Evolutionary conservation across 2,329 filamentous ascomycete species (phyloP), one percentile per base, ranked within the genome.

Genomic region (Neonectria ditissima): DNA sequence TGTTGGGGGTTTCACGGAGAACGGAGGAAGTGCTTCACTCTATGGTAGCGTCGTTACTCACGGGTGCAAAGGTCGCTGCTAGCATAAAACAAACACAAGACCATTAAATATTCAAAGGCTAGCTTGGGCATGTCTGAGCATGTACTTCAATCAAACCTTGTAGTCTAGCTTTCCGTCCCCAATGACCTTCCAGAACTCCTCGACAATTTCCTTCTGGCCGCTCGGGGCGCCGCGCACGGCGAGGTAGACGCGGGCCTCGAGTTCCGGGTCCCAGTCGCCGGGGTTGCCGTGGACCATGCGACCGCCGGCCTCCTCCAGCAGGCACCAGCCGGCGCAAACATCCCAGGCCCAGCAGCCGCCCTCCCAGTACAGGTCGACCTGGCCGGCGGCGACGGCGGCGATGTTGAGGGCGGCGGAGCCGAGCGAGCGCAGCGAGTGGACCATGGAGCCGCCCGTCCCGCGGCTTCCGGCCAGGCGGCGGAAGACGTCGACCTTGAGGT

Each of bases 331-430:
- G 5, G 92, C 92, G 74, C 91, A 92, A 2, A 95, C 92, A 76
- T 95, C 92, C 92, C 92, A 95, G 2, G 92, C 91, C 87, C 91
- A 95, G 77, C 91, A 93, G 0, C 92, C 92, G 39, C 90, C 91
- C 79, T 95, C 92, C 92, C 92, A 95, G 76, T 93, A 95, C 22
- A 88, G 72, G 75, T 95, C 92, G 26, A 93, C 70, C 76, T 89
- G 85, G 0, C 92, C 92, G 10, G 87, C 86, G 3, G 92, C 92
- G 4, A 93, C 89, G 41, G 84, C 86, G 61, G 91, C 92, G 18
- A 94, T 78, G 76, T 94, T 94, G 71, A 95, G 80, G 43, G 92
- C 92, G 8, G 92, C 92, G 54, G 86, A 89, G 2, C 92, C 92
- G 65, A 93, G 79, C 37, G 84, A 88, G n/a, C 92, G 83, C 62